Conservation (phyloP, 805 yeast genomes). For the Barnettozyma sucrosica region DNA sequence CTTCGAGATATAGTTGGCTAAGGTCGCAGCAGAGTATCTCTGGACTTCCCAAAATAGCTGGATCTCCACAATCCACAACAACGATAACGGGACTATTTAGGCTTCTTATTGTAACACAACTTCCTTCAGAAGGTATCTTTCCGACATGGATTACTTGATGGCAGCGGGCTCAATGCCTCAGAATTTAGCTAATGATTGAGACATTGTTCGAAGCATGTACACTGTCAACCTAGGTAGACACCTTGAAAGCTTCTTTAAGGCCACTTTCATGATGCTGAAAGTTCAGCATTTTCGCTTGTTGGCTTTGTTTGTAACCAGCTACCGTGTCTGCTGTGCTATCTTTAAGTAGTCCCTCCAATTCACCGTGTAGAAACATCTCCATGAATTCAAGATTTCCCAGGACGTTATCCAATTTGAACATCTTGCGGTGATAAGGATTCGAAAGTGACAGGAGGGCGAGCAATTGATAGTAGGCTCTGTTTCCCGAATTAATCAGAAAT, state of each 20-base stretch:
- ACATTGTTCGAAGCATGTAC: too few species aligned
- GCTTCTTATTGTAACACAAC: too few species aligned
- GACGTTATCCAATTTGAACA: constrained; percentile 13
- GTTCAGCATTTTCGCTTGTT: background rate
- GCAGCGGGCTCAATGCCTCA: too few species aligned
- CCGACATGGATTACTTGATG: too few species aligned
- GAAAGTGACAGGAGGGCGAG: constrained; percentile 12
- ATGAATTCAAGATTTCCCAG: constrained; percentile 12
- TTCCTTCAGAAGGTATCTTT: too few species aligned
- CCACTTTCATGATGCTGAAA: background rate
- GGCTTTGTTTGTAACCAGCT: background rate
- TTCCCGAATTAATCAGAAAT: constrained; percentile 15
- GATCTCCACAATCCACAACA: too few species aligned
- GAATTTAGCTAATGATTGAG: too few species aligned
- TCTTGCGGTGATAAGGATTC: constrained; percentile 17
- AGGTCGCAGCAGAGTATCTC: too few species aligned
- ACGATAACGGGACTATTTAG: too few species aligned
- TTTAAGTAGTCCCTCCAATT: constrained; percentile 5
- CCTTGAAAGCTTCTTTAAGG: background rate
- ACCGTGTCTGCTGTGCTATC: background rate
- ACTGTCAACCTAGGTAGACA: too few species aligned
- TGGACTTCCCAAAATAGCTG: too few species aligned
- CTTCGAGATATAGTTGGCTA: too few species aligned
- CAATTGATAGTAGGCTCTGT: constrained; percentile 15
- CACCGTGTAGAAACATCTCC: constrained; percentile 9